Base-by-base conservation (phyloP, 1,139 yeast genomes). In the Geotrichum aggregatum region DNA sequence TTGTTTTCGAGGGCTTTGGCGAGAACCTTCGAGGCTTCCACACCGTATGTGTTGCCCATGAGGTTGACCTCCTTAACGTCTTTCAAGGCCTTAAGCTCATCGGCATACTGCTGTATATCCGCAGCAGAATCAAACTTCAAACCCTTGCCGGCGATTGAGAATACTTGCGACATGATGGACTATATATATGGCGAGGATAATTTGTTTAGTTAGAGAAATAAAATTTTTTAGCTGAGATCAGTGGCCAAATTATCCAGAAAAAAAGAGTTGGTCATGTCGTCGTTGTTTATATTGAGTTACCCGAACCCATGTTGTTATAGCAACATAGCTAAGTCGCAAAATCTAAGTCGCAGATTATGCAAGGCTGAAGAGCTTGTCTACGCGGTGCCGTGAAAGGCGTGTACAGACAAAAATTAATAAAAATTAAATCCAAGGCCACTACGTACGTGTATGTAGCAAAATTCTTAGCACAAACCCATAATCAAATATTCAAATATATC, bases 11-110 rank as follows among this genome's bases (percentile, higher is more conserved):
- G 70, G 11, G 80, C 78, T 52, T 78, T 74, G 47, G 94, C 87
- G 52, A 91, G 72, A 19, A 79, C 79, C 64, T 79, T 76, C 39
- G 95, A 86, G 7, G 97, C 96, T 48, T 83, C 96, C 54, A 89
- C 83, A 53, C 98, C 97, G 58, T 89, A 82, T 41, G 98, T 91
- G 73, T 92, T 92, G 61, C 99, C 99, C 19, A 91, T 83, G 52
- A 92, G 76, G 66, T 87, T 95, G 55, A 91, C 73, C 63, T 80
- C 82, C 50, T 76, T 77, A 56, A 88, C 71, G 53, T 68, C 61
- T n/a, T 56, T 55, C 55, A 63, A 65, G 59, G 67, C 69, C 33
- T 70, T 65, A 55, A 88, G 71, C 59, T 82, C 83, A 14, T 76
- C 76, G 44, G 85, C 66, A 63, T 79, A 77, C 11, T 85, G 82